Percentiles rank a stretch among this genome's conserved stretches.
These are phyloP conservation scores for Chrysanthemum lavandulifolium DNA, from an alignment of 129 eudicot species.

Conservation along the genomic window DNA sequence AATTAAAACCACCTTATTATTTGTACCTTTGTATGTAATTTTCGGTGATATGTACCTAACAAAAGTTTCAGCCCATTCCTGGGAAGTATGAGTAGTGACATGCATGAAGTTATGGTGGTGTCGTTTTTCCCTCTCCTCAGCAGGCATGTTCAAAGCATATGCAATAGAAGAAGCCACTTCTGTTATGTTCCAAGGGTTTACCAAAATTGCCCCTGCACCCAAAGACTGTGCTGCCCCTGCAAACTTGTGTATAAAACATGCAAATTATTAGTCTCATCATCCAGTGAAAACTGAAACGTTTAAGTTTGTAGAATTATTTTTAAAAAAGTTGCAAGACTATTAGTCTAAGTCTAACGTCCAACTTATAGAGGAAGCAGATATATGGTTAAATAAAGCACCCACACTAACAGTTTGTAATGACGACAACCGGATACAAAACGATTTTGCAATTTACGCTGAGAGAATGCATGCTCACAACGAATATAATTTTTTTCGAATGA, in stretches of 20 bases:
- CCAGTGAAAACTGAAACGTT: not conserved
- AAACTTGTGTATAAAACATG: constrained; percentile 42
- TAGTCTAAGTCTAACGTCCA: not conserved
- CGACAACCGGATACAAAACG: not conserved
- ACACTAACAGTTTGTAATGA: not conserved
- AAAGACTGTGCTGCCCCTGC: constrained; percentile 97
- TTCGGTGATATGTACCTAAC: constrained; percentile 48
- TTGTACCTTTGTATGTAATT: not conserved
- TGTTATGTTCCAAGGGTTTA: constrained; percentile 85
- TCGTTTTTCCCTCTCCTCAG: constrained; percentile 79
- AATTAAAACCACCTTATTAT: not conserved
- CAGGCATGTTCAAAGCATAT: constrained; percentile 78
- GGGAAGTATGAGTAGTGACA: constrained; percentile 78
- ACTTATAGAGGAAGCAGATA: not conserved
- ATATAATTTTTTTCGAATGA: too few relatives aligned
- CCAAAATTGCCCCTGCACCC: constrained; percentile 90
- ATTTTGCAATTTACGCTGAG: too few relatives aligned
- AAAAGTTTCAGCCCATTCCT: constrained; percentile 91
- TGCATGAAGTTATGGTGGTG: constrained; percentile 75
- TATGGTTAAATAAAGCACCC: not conserved
- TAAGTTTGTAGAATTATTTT: not conserved
- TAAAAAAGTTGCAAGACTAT: not conserved
- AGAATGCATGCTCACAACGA: too few relatives aligned
- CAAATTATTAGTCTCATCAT: not conserved
- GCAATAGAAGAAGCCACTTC: constrained; percentile 84